Evolutionary conservation across 169 alveolate genomes (phyloP).

Genomic region (Babesia bovis): DNA sequence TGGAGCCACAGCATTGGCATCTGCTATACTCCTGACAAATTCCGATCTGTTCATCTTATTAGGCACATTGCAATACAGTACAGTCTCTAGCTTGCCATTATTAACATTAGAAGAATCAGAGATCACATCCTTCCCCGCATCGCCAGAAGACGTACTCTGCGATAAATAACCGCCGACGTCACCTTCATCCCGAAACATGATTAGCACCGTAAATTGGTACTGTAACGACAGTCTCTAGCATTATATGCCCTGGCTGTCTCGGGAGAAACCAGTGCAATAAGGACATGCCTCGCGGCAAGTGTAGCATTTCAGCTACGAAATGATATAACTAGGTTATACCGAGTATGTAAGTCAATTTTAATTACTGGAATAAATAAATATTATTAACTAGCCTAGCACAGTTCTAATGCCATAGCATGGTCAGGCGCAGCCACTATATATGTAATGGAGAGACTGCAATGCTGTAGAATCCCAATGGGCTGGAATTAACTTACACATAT

Average conservation of each 20-base stretch:
- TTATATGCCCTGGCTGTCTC: background rate
- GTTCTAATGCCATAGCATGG: no score
- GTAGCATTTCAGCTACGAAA: no score
- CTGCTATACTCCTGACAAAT: background rate
- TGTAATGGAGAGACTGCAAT: no score
- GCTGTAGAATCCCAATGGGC: no score
- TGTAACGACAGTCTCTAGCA: background rate
- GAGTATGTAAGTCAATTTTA: no score
- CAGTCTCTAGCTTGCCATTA: background rate
- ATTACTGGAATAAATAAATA: no score
- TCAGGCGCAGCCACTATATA: no score
- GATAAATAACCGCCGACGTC: background rate
- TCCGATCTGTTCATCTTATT: background rate
- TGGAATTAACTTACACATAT: no score
- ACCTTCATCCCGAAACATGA: slow-evolving; percentile 20
- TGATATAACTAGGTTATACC: no score
- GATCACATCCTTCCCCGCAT: background rate
- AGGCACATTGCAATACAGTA: background rate
- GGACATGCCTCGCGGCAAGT: no score
- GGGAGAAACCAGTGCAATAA: background rate
- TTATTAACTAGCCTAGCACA: no score
- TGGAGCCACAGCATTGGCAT: background rate
- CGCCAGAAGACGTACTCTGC: background rate
- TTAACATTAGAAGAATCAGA: background rate
- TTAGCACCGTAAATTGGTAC: background rate